A percentile compares a stretch with the other conserved stretches of the same genome.
Conservation (phyloP, 2,329 filamentous ascomycete species). For the Penicillium griseofulvum region DNA sequence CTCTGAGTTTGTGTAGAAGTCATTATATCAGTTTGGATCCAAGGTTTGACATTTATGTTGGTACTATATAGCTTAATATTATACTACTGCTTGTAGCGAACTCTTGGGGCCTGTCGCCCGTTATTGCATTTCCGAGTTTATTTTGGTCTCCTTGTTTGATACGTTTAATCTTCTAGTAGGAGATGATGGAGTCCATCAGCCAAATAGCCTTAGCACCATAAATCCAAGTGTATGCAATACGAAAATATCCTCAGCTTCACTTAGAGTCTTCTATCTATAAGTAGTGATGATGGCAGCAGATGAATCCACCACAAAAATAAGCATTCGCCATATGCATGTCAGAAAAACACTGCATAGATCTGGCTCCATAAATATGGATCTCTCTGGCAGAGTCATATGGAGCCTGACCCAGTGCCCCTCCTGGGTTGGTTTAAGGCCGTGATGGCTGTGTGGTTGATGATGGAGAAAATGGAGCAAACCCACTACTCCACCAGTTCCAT, state of each 20-base stretch:
- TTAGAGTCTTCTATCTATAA: not conserved
- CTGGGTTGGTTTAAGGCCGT: conserved; percentile 7
- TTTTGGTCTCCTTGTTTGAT: not conserved
- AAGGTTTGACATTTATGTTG: not conserved
- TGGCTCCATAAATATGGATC: conserved; percentile 6
- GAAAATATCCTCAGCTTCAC: no score
- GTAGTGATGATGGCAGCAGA: not conserved
- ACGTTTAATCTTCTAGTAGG: not conserved
- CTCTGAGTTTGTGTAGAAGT: no score
- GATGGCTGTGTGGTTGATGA: conserved; percentile 8
- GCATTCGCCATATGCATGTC: conserved; percentile 5
- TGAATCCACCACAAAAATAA: not conserved
- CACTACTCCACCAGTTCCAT: conserved; percentile 20
- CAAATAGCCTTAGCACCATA: not conserved
- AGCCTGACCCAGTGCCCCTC: conserved; percentile 17
- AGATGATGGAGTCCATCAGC: not conserved
- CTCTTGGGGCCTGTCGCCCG: not conserved
- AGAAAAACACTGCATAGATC: not conserved
- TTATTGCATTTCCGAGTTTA: not conserved
- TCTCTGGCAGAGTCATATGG: conserved; percentile 7
- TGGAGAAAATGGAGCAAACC: conserved; percentile 11
- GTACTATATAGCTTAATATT: not conserved
- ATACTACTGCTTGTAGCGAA: not conserved
- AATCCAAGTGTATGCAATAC: not conserved
- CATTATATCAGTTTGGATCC: not conserved